phyloP scores from a whole-genome alignment of 2,329 filamentous ascomycete genomes.

The Penicillium polonicum region DNA sequence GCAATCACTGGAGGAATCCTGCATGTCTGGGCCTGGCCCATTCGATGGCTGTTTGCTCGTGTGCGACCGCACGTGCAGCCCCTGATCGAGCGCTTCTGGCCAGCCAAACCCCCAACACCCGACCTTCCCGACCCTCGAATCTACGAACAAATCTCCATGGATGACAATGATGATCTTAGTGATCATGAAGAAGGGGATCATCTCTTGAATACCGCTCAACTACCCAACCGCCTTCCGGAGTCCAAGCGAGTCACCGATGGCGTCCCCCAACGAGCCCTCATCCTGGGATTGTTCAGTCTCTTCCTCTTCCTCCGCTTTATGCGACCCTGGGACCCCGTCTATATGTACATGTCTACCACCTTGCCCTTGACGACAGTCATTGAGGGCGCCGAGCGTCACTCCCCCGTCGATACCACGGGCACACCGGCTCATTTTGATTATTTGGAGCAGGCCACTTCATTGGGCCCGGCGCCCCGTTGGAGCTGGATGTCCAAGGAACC shows the following conservation, averaged over 20 bases:
- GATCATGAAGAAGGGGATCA: constrained; percentile 24
- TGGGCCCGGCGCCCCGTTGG: constrained; percentile 22
- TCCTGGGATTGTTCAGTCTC: constrained; percentile 19
- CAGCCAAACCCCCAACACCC: not conserved
- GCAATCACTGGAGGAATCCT: constrained; percentile 28
- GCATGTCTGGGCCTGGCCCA: constrained; percentile 24
- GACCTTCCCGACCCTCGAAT: constrained; percentile 21
- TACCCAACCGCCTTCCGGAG: constrained; percentile 6
- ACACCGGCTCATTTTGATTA: constrained; percentile 23
- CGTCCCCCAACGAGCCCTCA: constrained; percentile 21
- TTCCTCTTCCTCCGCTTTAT: constrained; percentile 28
- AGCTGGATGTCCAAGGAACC: constrained; percentile 28
- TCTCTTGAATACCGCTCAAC: constrained; percentile 13
- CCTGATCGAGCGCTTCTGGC: constrained; percentile 5
- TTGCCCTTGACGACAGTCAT: constrained; percentile 25
- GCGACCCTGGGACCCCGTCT: constrained; percentile 30
- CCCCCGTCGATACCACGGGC: constrained; percentile 20
- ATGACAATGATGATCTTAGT: constrained; percentile 25
- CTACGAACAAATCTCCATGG: constrained; percentile 27
- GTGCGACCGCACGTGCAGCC: constrained; percentile 9
- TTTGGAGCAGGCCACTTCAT: constrained; percentile 20
- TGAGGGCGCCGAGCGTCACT: constrained; percentile 19
- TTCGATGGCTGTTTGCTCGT: constrained; percentile 17
- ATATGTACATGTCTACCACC: constrained; percentile 28
- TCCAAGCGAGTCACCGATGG: constrained; percentile 11